Base-by-base conservation (phyloP, 306 rosid genomes). In the Vigna angularis region DNA sequence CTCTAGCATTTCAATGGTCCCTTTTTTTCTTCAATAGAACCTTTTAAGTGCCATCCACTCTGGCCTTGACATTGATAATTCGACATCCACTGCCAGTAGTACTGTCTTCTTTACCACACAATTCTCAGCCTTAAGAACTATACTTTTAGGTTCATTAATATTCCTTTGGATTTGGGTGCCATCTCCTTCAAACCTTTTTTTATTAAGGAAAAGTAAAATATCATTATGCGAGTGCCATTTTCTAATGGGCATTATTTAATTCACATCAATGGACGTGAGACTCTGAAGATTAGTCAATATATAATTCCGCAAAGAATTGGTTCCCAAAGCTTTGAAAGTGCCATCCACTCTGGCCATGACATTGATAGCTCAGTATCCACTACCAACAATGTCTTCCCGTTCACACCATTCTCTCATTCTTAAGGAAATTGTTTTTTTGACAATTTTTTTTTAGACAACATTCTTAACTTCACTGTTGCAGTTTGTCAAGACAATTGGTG, bases 41-140 rank as follows among this genome's bases (percentile, higher is more conserved):
- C 56, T 82, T 55, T 13, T 16, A 12, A 66, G 79, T 77, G 80
- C 9, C 50, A 55, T 77, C 77, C 81, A 82, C 74, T 64, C 80
- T 58, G 58, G 0, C 52, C 26, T 1, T 75, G 53, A 49, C 22
- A 13, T 48, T 50, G 51, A 80, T 73, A 70, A 34, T 10, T 24
- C 64, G 32, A 45, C 55, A 0, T 11, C 81, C 77, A 68, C 80
- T 57, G 6, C 2, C 7, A 14, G 20, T 18, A 14, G 20, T 18
- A 38, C 18, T 32, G 14, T 32, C 22, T 64, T 72, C 66, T 65
- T 8, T 2, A 32, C 42, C 40, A 72, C 69, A 5, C 18, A n/a
- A 20, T n/a, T 72, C 9, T 78, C 64, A 15, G 20, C 28, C 45
- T 34, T 10, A 3, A 58, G 38, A 34, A 32, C n/a, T 45, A 3